phyloP scores from a whole-genome alignment of 179 eudicot species.

The Silene noctiflora region DNA sequence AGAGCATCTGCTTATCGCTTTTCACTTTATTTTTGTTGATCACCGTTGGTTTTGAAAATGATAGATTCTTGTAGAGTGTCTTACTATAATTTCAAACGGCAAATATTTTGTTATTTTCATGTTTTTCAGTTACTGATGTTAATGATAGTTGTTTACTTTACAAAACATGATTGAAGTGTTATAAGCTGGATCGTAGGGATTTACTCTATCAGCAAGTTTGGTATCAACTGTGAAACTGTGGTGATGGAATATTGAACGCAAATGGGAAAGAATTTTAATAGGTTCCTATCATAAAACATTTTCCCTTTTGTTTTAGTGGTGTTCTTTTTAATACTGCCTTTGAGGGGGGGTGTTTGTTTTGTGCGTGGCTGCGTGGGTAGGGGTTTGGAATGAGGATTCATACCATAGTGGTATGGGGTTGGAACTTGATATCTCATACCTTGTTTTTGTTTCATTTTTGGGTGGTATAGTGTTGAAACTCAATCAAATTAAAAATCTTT shows the following conservation, averaged over 20 bases:
- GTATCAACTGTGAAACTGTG: background rate
- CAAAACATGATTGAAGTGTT: background rate
- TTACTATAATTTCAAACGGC: too few species aligned
- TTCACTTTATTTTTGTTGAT: background rate
- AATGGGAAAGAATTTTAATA: background rate
- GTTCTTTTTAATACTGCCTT: background rate
- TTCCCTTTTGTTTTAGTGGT: too few species aligned
- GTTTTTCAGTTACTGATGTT: too few species aligned
- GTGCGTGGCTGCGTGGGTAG: too few species aligned
- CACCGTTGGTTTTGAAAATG: background rate
- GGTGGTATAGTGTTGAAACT: too few species aligned
- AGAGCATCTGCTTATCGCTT: background rate
- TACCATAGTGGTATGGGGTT: too few species aligned
- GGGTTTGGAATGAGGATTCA: too few species aligned
- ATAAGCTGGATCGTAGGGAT: background rate
- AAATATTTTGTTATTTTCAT: too few species aligned
- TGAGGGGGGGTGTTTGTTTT: too few species aligned
- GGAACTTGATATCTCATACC: too few species aligned
- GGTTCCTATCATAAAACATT: background rate
- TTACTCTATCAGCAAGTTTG: background rate
- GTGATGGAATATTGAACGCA: background rate
- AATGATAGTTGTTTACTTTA: background rate
- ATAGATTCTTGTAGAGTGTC: background rate
- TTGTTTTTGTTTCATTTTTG: too few species aligned
- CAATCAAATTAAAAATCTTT: too few species aligned